Base-by-base conservation (phyloP, 805 yeast genomes). In the Scheffersomyces stipitis region DNA sequence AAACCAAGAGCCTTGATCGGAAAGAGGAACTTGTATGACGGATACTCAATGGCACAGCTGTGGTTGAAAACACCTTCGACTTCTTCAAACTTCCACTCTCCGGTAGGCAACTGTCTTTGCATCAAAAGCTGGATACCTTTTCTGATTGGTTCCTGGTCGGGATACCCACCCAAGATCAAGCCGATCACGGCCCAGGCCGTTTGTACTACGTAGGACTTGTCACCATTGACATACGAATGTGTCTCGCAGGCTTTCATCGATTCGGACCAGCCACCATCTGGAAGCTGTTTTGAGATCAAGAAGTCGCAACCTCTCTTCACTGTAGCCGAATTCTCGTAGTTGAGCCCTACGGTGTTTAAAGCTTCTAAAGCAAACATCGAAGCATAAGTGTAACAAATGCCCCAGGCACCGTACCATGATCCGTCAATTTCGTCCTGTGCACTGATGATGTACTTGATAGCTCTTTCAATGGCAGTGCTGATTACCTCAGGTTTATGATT, bases 391-490 rank as follows among this genome's bases (percentile, higher is more conserved):
- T 74, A 89, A 57, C 99, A 93, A 4, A 93, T 82, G 26, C 99
- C 99, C 99, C 99, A 93, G 28, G 88, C 81, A 1, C 99, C 99
- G 58, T 90, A 95, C 98, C 98, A 93, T 10, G 95, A 81, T 0
- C 99, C 99, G 60, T 93, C 96, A 5, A 41, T 30, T 0, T 54
- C 52, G 30, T 71, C 67, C 60, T 93, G 99, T 2, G 77, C 76
- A 3, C 67, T 60, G 33, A 75, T 76, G 30, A 93, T 86, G 52
- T 83, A 93, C 3, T 73, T 60, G 12, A 87, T 73, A 0, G 96
- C 98, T 36, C 79, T 71, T 3, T 76, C 69, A 31, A 93, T 85
- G 0, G 96, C 81, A n/a, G 64, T 42, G 34, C 71, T 65, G 20
- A 93, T 83, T 22, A 86, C 89, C 4, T 69, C 73, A 4, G 72